phyloP scores from a whole-genome alignment of 2,329 filamentous ascomycete species.

The Verticillium albo-atrum region DNA sequence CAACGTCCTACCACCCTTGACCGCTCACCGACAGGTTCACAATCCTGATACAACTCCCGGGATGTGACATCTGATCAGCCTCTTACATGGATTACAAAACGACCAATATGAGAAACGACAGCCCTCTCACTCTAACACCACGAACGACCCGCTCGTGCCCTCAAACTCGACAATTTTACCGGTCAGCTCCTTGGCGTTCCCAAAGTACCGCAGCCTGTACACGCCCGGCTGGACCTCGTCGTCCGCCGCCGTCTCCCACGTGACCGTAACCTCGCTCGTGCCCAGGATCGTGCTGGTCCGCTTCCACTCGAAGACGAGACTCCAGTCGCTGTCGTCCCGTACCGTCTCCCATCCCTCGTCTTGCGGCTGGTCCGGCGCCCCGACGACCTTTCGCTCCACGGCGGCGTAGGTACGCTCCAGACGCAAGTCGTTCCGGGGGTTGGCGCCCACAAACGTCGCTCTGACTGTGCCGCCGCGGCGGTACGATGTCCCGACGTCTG shows the following conservation, averaged over 20 bases:
- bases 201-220: constrained; percentile 78
- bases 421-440: constrained; percentile 80
- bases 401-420: constrained; percentile 74
- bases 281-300: constrained; percentile 66
- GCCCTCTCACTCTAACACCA: constrained; percentile 1
- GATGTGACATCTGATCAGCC: too few relatives aligned
- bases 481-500: constrained; percentile 48
- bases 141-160: constrained; percentile 55
- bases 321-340: constrained; percentile 78
- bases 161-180: constrained; percentile 66
- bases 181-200: constrained; percentile 65
- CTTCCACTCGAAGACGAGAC: constrained; percentile 74
- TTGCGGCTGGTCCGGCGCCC: constrained; percentile 3
- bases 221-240: constrained; percentile 51
- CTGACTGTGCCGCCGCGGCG: constrained; percentile 53
- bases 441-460: constrained; percentile 76
- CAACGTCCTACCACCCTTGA: too few relatives aligned
- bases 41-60: not conserved
- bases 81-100: too few relatives aligned
- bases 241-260: constrained; percentile 71
- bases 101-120: not conserved
- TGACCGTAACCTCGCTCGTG: constrained; percentile 69
- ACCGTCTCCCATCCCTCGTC: constrained; percentile 56
- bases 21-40: too few relatives aligned
- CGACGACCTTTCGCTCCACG: constrained; percentile 56